Conservation (phyloP, 805 yeast species). For the Spathaspora girioi region DNA sequence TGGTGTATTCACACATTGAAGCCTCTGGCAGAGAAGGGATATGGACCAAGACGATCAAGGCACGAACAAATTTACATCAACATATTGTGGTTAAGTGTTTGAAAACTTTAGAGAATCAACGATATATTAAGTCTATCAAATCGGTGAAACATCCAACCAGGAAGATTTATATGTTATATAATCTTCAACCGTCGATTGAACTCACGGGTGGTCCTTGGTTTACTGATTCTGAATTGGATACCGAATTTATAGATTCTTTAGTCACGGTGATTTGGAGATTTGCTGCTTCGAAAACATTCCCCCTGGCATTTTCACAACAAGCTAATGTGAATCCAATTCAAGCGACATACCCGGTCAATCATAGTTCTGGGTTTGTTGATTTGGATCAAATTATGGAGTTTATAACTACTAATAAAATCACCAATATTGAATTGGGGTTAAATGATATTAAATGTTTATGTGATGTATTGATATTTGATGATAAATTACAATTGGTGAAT, state of each 20-base stretch:
- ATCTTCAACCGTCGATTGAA: slow-evolving; percentile 89
- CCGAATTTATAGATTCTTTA: slow-evolving; percentile 85
- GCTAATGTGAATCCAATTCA: slow-evolving; percentile 36
- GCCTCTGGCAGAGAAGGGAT: slow-evolving; percentile 94
- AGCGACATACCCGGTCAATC: slow-evolving; percentile 52
- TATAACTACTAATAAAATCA: slow-evolving; percentile 66
- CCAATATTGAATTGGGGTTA: slow-evolving; percentile 73
- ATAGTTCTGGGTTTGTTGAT: slow-evolving; percentile 57
- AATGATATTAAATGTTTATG: slow-evolving; percentile 78
- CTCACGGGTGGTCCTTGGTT: slow-evolving; percentile 99
- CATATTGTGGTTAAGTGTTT: slow-evolving; percentile 84
- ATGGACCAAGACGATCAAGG: slow-evolving; percentile 90
- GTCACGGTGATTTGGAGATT: slow-evolving; percentile 85
- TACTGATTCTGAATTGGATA: slow-evolving; percentile 90
- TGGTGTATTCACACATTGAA: slow-evolving; percentile 87
- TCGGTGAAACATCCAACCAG: slow-evolving; percentile 91
- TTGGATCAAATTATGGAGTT: slow-evolving; percentile 74
- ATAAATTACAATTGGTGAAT: slow-evolving; percentile 63
- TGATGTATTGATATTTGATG: slow-evolving; percentile 85
- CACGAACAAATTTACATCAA: slow-evolving; percentile 84
- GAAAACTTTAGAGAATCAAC: slow-evolving; percentile 73
- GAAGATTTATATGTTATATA: slow-evolving; percentile 92
- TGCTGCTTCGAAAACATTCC: slow-evolving; percentile 72
- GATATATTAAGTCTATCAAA: slow-evolving; percentile 85
- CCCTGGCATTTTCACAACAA: slow-evolving; percentile 57